Base-by-base conservation (phyloP, 179 eudicot species). In the Carnegiea gigantea region DNA sequence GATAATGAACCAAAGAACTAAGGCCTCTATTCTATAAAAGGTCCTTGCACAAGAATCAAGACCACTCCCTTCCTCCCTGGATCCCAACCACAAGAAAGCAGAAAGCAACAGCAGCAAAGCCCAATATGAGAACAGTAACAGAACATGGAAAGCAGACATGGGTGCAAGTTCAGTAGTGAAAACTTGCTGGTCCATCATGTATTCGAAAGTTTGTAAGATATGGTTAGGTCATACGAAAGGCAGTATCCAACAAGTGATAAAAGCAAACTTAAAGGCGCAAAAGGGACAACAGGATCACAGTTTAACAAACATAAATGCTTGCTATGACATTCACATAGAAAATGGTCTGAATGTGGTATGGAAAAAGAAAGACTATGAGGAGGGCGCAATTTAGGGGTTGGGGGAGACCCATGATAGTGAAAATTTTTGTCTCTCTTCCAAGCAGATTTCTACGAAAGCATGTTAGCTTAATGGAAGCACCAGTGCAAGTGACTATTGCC, bases 1-100 rank as follows among this genome's bases (percentile, higher is more conserved):
- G 80, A 71, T 40, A n/a, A 78, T 43, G 73, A 84, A 70, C 26
- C 33, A 54, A n/a, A 75, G 78, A 80, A 33, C 26, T 64, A 18
- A 67, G 64, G 73, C 23, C 36, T 12, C 26, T 64, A 74, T 73
- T 5, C 18, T 12, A 62, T 14, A 77, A 38, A 33, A 62, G 48
- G 24, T 26, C 3, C 71, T 78, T 40, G n/a, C 2, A 14, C 23
- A 72, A 18, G 17, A 77, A 13, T 60, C 68, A 62, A 62, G 68
- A 62, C 30, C 68, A 62, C 68, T 76, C 30, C 36, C 54, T 9
- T 9, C 46, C 76, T 57, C 30, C 68, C 53, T 6, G 15, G 24
- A 11, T 15, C 15, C 54, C 70, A 21, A 40, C 40, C 21, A 40
- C 40, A 65, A 60, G 28, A 3, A 43, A 75, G 11, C 14, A 38